Conservation (phyloP, 495 filamentous ascomycete genomes). For the Bacidia rubella region DNA sequence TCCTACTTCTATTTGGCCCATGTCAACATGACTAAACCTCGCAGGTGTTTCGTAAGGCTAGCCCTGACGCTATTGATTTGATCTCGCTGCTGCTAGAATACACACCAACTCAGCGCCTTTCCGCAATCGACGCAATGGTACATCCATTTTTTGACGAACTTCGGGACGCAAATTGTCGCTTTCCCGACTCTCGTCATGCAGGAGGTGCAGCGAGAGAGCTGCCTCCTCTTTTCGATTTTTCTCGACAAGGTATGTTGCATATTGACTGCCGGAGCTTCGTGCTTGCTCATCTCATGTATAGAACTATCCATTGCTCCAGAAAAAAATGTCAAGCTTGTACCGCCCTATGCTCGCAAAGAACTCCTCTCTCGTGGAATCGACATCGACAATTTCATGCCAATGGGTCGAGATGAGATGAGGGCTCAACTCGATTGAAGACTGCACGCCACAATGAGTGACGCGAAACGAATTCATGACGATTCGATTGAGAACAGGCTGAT, state of each 20-base stretch:
- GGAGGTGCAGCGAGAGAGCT: constrained; percentile 65
- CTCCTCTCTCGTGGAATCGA: constrained; percentile 70
- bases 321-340: constrained; percentile 77
- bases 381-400: constrained; percentile 83
- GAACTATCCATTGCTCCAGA: constrained; percentile 89
- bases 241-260: constrained; percentile 63
- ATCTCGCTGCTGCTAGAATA: constrained; percentile 92
- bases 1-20: constrained; percentile 1
- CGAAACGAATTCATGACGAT: constrained; percentile 30
- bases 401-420: constrained; percentile 91
- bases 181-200: constrained; percentile 87
- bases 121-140: constrained; percentile 91
- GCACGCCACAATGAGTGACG: constrained; percentile 16
- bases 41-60: constrained; percentile 89
- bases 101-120: constrained; percentile 88
- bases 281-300: constrained; percentile 25
- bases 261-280: constrained; percentile 3
- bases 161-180: constrained; percentile 68
- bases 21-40: not conserved
- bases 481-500: constrained; percentile 9
- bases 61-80: constrained; percentile 81
- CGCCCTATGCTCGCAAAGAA: constrained; percentile 60
- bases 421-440: constrained; percentile 79
- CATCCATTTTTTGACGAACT: constrained; percentile 98
- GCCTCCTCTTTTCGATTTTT: constrained; percentile 84